Evolutionary conservation across 306 rosid genomes (phyloP).

Genomic region (Gillenia trifoliata): DNA sequence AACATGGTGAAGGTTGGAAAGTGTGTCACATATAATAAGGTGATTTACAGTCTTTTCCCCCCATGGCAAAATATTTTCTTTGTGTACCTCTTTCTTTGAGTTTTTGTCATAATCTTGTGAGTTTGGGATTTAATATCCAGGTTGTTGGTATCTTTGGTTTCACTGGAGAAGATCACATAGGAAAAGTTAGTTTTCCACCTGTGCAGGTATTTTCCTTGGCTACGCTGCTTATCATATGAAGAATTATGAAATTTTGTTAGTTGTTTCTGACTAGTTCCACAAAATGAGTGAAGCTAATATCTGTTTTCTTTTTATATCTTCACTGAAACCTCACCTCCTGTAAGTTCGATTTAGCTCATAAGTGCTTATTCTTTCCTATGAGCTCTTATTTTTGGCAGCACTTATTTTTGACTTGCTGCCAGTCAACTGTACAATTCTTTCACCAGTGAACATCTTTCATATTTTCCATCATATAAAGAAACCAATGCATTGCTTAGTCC

Average conservation of each 20-base stretch:
- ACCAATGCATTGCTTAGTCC: not conserved
- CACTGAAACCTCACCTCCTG: not conserved
- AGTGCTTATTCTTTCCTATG: not conserved
- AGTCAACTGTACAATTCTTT: not conserved
- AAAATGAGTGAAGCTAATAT: not conserved
- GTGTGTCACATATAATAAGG: constrained; percentile 82
- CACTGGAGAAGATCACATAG: constrained; percentile 86
- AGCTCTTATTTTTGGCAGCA: not conserved
- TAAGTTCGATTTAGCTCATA: not conserved
- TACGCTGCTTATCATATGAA: not conserved
- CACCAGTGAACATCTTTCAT: not conserved
- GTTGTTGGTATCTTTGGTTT: constrained; percentile 93
- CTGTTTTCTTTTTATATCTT: not conserved
- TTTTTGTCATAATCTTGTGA: not conserved
- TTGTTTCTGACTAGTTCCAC: not conserved
- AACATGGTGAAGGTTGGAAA: constrained; percentile 74
- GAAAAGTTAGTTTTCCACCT: constrained; percentile 92
- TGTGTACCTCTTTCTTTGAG: not conserved
- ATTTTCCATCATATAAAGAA: not conserved
- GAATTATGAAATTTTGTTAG: not conserved
- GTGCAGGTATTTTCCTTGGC: constrained; percentile 60
- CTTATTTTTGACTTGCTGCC: not conserved
- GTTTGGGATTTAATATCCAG: constrained; percentile 24
- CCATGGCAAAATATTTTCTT: not conserved
- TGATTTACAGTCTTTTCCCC: not conserved